Evolutionary conservation across 352 stramenopile species (phyloP).

Genomic region (Pythium myriotylum): DNA sequence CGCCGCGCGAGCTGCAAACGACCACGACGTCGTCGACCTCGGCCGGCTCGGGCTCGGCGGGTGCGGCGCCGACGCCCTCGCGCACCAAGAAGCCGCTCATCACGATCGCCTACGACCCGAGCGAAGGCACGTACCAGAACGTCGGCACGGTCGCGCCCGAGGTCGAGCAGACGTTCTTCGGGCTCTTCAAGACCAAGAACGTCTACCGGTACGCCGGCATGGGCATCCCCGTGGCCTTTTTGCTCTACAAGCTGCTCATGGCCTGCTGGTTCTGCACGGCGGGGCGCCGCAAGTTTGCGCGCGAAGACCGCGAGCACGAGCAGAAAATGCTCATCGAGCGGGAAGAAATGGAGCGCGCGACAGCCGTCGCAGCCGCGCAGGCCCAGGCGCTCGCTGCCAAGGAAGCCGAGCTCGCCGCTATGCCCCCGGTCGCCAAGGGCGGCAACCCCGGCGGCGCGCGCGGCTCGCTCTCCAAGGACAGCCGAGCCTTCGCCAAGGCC

Average conservation of each 20-base stretch:
- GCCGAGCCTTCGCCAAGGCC: background rate
- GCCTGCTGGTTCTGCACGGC: conserved; percentile 31
- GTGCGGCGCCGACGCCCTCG: conserved; percentile 6
- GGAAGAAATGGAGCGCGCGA: conserved; percentile 21
- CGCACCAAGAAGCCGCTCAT: conserved; percentile 12
- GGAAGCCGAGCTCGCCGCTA: conserved; percentile 1
- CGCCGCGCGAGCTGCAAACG: conserved; percentile 11
- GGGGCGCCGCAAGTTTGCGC: conserved; percentile 26
- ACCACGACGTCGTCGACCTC: conserved; percentile 7
- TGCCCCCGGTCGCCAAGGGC: background rate
- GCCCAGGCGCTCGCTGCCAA: conserved; percentile 5
- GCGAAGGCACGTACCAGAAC: conserved; percentile 14
- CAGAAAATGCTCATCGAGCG: conserved; percentile 21
- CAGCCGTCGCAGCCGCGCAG: background rate
- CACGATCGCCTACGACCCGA: conserved; percentile 15
- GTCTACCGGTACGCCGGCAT: conserved; percentile 26
- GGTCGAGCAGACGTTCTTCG: conserved; percentile 29
- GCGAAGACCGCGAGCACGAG: conserved; percentile 23
- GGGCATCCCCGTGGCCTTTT: conserved; percentile 20
- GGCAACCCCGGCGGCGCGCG: background rate
- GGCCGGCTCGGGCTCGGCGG: background rate
- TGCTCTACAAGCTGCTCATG: conserved; percentile 33
- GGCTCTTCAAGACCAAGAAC: conserved; percentile 31
- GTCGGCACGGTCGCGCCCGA: conserved; percentile 25
- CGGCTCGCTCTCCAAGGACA: conserved; percentile 7